Base-by-base conservation (phyloP, 208 protist genomes). In the Borovskyia barvae region DNA sequence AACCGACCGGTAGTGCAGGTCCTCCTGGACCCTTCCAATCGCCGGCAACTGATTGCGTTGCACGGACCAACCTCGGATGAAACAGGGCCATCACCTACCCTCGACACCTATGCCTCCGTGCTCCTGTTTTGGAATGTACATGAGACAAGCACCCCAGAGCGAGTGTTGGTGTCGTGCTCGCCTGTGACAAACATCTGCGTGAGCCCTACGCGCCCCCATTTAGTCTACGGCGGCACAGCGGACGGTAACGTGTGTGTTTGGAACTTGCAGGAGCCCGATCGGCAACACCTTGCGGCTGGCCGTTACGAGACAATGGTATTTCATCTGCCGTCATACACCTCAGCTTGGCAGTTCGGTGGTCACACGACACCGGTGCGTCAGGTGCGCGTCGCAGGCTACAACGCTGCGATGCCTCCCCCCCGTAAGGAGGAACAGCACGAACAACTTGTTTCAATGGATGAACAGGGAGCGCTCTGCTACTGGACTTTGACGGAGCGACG, bases 101-200 rank as follows among this genome's bases (percentile, higher is more conserved):
- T 87, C 2, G 78, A 90, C 46, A 69, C 66, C 15, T 93, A 78
- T 57, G 53, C 67, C 53, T 87, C 81, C 14, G 79, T 93, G 20
- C 56, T 89, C 36, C 62, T 91, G n/a, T 32, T 91, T 36, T 93
- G 87, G 87, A 93, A 82, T 60, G 56, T 83, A 8, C 76, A 76
- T 57, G 73, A 87, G 64, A 61, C 54, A 22, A 69, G 71, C 5
- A 43, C 55, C 20, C 87, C 87, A 33, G 83, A 93, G 61, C 77
- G 76, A 17, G 56, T 87, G 26, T 72, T 91, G 26, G 82, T 87
- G 28, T 72, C 68, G 39, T 66, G 62, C 43, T 76, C 79, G 17
- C 24, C 51, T 7, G n/a, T 93, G 12, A 82, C 73, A 12, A 80
- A 53, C 29, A 37, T 89, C 7, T 87, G 75, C 55, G 63, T 80